Evolutionary conservation across 192 early-diverging fungal species (phyloP).

Genomic region (Kickxella alabastrina): DNA sequence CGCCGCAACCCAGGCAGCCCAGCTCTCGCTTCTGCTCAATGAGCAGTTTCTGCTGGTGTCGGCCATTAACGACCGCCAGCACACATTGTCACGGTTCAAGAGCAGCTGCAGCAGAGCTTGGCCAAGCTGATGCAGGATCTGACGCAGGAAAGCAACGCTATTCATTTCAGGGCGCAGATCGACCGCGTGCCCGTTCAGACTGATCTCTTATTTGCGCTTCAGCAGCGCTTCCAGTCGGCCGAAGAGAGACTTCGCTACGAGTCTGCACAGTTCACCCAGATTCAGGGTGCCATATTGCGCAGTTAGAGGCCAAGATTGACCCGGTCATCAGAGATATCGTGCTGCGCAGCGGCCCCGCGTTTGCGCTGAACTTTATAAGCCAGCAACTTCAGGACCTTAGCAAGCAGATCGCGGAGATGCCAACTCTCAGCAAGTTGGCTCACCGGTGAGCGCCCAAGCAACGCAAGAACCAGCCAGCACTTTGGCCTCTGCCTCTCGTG

Average conservation of each 20-base stretch:
- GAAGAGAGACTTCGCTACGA: conserved; percentile 23
- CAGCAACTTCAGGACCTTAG: conserved; percentile 41
- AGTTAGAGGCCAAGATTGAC: conserved; percentile 35
- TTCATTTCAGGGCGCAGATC: conserved; percentile 36
- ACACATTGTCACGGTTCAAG: conserved; percentile 17
- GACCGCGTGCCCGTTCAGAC: conserved; percentile 19
- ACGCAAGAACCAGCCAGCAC: too few species aligned
- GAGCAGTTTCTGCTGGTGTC: conserved; percentile 34
- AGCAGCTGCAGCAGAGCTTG: conserved; percentile 35
- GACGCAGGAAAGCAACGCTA: conserved; percentile 33
- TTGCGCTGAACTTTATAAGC: conserved; percentile 35
- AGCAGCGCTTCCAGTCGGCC: conserved; percentile 28
- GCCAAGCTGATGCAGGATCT: conserved; percentile 45
- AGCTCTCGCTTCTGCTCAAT: conserved; percentile 32
- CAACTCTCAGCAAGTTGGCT: background rate
- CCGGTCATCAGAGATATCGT: conserved; percentile 44
- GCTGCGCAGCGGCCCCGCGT: conserved; percentile 23
- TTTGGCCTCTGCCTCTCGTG: too few species aligned
- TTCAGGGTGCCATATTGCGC: conserved; percentile 30
- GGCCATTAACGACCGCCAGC: conserved; percentile 35
- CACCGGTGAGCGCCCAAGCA: too few species aligned
- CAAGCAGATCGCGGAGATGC: conserved; percentile 14
- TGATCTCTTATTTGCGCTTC: conserved; percentile 30
- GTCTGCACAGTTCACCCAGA: conserved; percentile 22
- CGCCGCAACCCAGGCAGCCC: conserved; percentile 30